phyloP scores from a whole-genome alignment of 1,284 basidiomycete species.

The Tilletia walkeri region DNA sequence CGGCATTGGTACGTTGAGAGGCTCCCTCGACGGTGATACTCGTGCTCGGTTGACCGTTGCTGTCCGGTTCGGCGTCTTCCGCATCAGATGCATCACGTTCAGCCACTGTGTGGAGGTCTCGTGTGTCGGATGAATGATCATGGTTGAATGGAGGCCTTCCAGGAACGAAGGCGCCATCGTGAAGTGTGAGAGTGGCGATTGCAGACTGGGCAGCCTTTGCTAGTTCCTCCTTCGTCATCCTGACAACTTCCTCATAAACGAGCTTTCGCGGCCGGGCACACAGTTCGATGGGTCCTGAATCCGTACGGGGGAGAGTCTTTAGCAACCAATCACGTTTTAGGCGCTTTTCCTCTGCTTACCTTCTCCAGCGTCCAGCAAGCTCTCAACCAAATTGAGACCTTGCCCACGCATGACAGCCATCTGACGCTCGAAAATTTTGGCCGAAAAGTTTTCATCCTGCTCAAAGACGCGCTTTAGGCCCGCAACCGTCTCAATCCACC shows the following conservation, averaged over 20 bases:
- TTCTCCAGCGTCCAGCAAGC: slow-evolving; percentile 70
- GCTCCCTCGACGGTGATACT: too few species aligned
- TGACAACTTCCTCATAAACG: slow-evolving; percentile 30
- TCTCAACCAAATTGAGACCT: slow-evolving; percentile 83
- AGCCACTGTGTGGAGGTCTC: background rate
- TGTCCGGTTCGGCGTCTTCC: background rate
- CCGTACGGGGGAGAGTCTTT: background rate
- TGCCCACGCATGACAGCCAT: slow-evolving; percentile 87
- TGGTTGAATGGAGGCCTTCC: background rate
- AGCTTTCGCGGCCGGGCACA: slow-evolving; percentile 50
- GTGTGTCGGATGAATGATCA: background rate
- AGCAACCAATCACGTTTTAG: too few species aligned
- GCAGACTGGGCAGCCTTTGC: background rate
- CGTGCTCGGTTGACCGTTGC: background rate
- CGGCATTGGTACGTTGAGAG: background rate
- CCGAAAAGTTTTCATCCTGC: slow-evolving; percentile 68
- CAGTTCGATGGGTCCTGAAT: slow-evolving; percentile 45
- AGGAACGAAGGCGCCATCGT: background rate
- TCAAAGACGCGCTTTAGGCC: slow-evolving; percentile 74
- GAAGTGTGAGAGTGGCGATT: background rate
- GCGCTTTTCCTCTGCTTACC: slow-evolving; percentile 9
- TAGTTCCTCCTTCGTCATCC: slow-evolving; percentile 19
- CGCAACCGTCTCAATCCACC: slow-evolving; percentile 85
- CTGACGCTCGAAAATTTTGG: slow-evolving; percentile 66
- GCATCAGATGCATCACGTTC: background rate